These are phyloP conservation scores for Myrmaecium sp. DNA, from an alignment of 2,329 filamentous ascomycete genomes.

Conservation along the genomic window DNA sequence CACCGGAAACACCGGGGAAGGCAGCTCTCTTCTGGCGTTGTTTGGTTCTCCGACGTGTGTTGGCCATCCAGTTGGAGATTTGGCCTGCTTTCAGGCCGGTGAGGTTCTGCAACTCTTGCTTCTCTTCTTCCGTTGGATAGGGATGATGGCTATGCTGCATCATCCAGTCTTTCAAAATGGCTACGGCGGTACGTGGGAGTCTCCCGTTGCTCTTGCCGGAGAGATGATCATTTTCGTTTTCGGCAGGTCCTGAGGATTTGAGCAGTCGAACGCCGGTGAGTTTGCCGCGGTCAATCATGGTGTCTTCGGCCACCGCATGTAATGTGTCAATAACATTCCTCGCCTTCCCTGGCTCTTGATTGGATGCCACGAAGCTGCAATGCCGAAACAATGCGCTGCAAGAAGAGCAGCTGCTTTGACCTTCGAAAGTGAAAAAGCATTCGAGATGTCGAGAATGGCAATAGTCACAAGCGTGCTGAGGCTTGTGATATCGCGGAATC, in stretches of 20 bases:
- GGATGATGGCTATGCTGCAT: conserved; percentile 64
- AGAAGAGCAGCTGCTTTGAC: conserved; percentile 26
- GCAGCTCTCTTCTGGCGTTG: conserved; percentile 48
- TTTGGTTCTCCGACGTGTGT: conserved; percentile 71
- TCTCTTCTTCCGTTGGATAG: conserved; percentile 78
- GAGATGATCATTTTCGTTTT: conserved; percentile 12
- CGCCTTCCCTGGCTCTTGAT: conserved; percentile 12
- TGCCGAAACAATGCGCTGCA: conserved; percentile 31
- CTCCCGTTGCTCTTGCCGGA: conserved; percentile 50
- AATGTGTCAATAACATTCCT: conserved; percentile 28
- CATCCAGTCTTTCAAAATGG: conserved; percentile 72
- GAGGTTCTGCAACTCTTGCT: conserved; percentile 57
- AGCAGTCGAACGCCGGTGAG: conserved; percentile 15
- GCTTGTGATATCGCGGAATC: conserved; percentile 30
- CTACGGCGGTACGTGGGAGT: conserved; percentile 66
- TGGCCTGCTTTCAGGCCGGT: conserved; percentile 72
- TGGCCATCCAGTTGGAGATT: conserved; percentile 85
- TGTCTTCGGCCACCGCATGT: conserved; percentile 28
- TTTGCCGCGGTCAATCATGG: conserved; percentile 15
- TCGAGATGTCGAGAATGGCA: conserved; percentile 29
- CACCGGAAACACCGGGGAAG: conserved; percentile 50
- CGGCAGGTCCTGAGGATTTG: conserved; percentile 13
- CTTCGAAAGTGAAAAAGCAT: conserved; percentile 27
- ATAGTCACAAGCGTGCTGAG: conserved; percentile 29
- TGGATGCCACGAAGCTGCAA: conserved; percentile 27